These are phyloP conservation scores for Metarhizium sp. DNA, from an alignment of 2,329 filamentous ascomycete species.

Conservation along the genomic window DNA sequence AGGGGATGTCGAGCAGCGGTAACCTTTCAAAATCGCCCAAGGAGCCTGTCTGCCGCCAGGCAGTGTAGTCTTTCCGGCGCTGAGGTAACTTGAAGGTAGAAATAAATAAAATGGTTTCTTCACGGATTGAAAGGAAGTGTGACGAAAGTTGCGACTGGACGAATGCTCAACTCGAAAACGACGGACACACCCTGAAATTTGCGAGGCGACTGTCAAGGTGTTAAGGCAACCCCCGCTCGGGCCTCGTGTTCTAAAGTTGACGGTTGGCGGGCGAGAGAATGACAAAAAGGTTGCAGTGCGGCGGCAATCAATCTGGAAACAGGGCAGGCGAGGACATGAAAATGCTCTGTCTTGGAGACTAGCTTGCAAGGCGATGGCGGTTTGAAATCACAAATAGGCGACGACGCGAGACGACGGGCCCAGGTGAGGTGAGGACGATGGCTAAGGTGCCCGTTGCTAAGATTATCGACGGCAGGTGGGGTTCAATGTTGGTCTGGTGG, in stretches of 20 bases:
- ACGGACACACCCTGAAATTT: slow-evolving; percentile 2
- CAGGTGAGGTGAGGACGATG: neutral
- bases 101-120: neutral
- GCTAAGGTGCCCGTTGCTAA: neutral
- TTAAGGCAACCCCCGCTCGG: slow-evolving; percentile 6
- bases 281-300: neutral
- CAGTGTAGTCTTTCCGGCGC: neutral
- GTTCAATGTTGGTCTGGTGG: neutral
- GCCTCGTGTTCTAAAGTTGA: slow-evolving; percentile 2
- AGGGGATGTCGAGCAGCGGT: neutral
- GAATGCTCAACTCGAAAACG: slow-evolving; percentile 1
- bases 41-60: neutral
- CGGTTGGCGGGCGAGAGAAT: neutral
- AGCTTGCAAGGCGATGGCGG: neutral
- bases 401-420: neutral
- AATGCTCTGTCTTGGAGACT: neutral
- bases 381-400: neutral
- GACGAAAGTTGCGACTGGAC: neutral
- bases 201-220: slow-evolving; percentile 3
- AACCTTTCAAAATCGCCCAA: neutral
- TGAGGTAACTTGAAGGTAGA: neutral
- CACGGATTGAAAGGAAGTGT: neutral
- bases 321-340: neutral
- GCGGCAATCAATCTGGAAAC: neutral
- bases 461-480: neutral